These are phyloP conservation scores for Thraustotheca clavata DNA, from an alignment of 352 stramenopile species.

Conservation along the genomic window DNA sequence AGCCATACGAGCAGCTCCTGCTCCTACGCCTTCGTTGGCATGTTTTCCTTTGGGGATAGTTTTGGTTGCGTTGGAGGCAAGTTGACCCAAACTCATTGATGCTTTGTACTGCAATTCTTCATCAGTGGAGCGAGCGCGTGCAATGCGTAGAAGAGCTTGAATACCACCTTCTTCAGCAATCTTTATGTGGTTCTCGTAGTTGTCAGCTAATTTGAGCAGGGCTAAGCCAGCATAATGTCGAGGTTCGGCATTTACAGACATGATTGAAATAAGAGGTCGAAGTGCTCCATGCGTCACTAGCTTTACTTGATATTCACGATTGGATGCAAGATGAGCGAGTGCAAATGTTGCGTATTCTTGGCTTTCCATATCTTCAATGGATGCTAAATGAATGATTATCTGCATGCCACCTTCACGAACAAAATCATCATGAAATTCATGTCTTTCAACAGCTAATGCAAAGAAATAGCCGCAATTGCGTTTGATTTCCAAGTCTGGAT, in stretches of 20 bases:
- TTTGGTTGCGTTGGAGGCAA: constrained; percentile 87
- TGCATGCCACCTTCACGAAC: constrained; percentile 80
- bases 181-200: constrained; percentile 95
- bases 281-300: constrained; percentile 89
- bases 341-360: constrained; percentile 95
- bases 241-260: constrained; percentile 89
- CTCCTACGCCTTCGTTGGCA: constrained; percentile 32
- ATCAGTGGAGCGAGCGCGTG: constrained; percentile 82
- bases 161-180: constrained; percentile 95
- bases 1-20: constrained; percentile 65
- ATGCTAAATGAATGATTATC: constrained; percentile 83
- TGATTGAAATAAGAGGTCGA: constrained; percentile 92
- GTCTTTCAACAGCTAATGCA: constrained; percentile 82
- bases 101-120: constrained; percentile 95
- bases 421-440: constrained; percentile 91
- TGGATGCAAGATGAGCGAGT: constrained; percentile 92
- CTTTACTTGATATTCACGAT: constrained; percentile 89
- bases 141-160: constrained; percentile 90
- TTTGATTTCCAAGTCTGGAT: constrained; percentile 88
- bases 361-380: constrained; percentile 92
- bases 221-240: constrained; percentile 93
- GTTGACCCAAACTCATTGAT: constrained; percentile 86
- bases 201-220: constrained; percentile 96
- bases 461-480: constrained; percentile 92
- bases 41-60: constrained; percentile 39